phyloP scores from a whole-genome alignment of 371 early-diverging fungal species.

The Mortierella sp. region DNA sequence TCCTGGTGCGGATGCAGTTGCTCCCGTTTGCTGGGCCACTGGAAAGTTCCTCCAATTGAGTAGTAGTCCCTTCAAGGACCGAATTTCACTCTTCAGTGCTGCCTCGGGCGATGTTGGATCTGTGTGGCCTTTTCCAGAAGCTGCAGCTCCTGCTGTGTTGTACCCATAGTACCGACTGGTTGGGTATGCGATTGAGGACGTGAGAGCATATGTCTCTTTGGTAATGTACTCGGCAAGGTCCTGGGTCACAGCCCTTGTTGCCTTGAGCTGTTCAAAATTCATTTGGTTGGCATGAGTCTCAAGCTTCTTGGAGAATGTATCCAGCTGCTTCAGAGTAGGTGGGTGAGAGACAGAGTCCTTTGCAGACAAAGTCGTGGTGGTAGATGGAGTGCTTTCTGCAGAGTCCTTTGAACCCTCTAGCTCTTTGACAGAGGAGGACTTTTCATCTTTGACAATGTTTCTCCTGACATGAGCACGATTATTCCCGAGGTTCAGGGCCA shows the following conservation, averaged over 20 bases:
- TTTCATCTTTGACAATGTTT: conserved; percentile 19
- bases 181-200: conserved; percentile 47
- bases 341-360: background rate
- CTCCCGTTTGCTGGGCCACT: conserved; percentile 17
- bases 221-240: conserved; percentile 53
- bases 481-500: conserved; percentile 34
- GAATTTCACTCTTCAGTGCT: conserved; percentile 51
- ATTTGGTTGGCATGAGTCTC: conserved; percentile 30
- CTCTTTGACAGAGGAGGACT: conserved; percentile 36
- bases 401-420: conserved; percentile 14
- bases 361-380: background rate
- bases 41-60: conserved; percentile 54
- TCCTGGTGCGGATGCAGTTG: background rate
- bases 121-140: conserved; percentile 31
- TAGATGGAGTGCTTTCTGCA: background rate
- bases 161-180: conserved; percentile 49
- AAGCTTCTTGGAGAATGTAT: conserved; percentile 35
- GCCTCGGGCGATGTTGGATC: conserved; percentile 42
- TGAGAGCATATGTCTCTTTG: conserved; percentile 49
- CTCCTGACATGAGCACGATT: conserved; percentile 21
- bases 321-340: conserved; percentile 44
- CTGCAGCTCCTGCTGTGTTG: conserved; percentile 37
- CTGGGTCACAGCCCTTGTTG: conserved; percentile 40
- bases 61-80: conserved; percentile 53
- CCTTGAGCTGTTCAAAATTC: conserved; percentile 48